phyloP scores from a whole-genome alignment of 371 early-diverging fungal genomes.

The Rozella allomycis region DNA sequence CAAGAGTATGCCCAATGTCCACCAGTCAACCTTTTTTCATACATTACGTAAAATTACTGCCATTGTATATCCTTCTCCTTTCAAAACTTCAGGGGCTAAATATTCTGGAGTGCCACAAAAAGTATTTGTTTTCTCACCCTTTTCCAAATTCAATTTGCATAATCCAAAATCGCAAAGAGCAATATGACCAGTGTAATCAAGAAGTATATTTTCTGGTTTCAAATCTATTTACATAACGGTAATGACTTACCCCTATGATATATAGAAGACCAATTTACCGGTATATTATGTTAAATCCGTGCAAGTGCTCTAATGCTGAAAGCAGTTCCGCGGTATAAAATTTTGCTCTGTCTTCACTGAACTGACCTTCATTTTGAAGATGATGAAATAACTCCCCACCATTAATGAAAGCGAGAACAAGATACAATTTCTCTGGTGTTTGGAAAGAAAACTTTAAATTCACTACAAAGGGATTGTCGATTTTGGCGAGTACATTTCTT shows the following conservation, averaged over 20 bases:
- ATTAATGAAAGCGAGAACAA: slow-evolving; percentile 74
- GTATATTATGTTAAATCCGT: slow-evolving; percentile 67
- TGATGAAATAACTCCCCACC: slow-evolving; percentile 89
- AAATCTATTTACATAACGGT: slow-evolving; percentile 39
- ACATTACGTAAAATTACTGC: no score
- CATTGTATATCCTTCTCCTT: slow-evolving; percentile 62
- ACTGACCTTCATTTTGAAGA: slow-evolving; percentile 51
- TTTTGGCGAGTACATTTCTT: slow-evolving; percentile 57
- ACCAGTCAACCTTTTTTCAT: no score
- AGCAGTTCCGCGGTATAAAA: slow-evolving; percentile 52
- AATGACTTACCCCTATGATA: no score
- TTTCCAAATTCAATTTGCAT: slow-evolving; percentile 60
- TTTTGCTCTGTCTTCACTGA: slow-evolving; percentile 37
- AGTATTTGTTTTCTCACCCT: slow-evolving; percentile 49
- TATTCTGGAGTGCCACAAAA: slow-evolving; percentile 85
- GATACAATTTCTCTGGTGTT: slow-evolving; percentile 59
- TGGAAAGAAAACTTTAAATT: slow-evolving; percentile 71
- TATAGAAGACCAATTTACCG: no score
- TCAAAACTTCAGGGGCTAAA: slow-evolving; percentile 74
- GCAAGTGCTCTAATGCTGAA: slow-evolving; percentile 64
- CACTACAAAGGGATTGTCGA: slow-evolving; percentile 68
- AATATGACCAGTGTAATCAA: slow-evolving; percentile 60
- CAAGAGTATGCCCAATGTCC: slow-evolving; percentile 84
- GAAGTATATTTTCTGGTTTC: slow-evolving; percentile 86
- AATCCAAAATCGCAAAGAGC: slow-evolving; percentile 94